These are phyloP conservation scores for Lasiodiplodia citricola DNA, from an alignment of 2,329 filamentous ascomycete species.

Conservation along the genomic window DNA sequence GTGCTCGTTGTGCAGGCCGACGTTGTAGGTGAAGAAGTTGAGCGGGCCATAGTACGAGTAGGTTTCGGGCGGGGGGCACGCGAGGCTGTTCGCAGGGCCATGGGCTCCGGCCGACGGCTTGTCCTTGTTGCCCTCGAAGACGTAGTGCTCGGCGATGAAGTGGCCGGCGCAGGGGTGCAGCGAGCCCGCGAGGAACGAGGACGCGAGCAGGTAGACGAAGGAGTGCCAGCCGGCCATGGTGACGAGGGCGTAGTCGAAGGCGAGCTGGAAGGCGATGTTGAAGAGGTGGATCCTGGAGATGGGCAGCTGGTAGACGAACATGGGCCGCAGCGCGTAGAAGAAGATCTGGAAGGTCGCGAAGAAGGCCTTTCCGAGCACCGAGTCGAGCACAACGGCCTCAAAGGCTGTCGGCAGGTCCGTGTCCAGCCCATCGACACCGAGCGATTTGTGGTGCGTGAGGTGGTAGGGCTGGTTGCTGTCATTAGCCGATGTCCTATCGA, in stretches of 20 bases:
- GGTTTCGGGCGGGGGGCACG: constrained; percentile 76
- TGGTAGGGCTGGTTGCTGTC: constrained; percentile 77
- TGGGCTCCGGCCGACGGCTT: constrained; percentile 49
- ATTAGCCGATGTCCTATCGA: constrained; percentile 30
- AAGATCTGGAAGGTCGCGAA: constrained; percentile 99
- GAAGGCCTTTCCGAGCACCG: constrained; percentile 94
- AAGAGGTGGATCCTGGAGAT: constrained; percentile 83
- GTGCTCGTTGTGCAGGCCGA: constrained; percentile 97
- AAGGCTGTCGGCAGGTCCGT: constrained; percentile 92
- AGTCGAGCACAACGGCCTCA: constrained; percentile 92
- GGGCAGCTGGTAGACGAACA: constrained; percentile 89
- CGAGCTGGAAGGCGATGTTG: constrained; percentile 78
- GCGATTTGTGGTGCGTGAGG: constrained; percentile 97
- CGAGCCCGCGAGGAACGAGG: constrained; percentile 90
- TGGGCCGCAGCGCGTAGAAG: constrained; percentile 95
- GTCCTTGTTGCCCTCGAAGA: constrained; percentile 44
- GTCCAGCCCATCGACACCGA: constrained; percentile 94
- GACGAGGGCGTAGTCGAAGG: constrained; percentile 76
- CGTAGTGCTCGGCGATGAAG: constrained; percentile 93
- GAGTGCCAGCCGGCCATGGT: constrained; percentile 64
- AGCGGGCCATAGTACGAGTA: constrained; percentile 95
- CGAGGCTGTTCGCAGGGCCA: constrained; percentile 50
- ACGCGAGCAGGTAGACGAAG: constrained; percentile 82
- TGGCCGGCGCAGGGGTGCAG: constrained; percentile 94
- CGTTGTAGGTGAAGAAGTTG: constrained; percentile 94